phyloP scores from a whole-genome alignment of 75 land plant species.

The Cunninghamia lanceolata region DNA sequence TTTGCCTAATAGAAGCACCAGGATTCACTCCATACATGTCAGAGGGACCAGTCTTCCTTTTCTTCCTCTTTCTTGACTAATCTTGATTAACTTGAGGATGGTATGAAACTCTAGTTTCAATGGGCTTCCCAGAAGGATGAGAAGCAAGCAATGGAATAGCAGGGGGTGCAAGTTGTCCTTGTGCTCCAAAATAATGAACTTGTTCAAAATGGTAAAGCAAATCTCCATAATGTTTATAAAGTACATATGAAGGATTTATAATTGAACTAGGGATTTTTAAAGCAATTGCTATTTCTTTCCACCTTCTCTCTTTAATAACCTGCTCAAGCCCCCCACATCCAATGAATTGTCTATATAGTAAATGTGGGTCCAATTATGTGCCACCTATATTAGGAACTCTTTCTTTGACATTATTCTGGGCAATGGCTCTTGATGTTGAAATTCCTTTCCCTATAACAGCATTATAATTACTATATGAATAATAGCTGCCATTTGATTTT shows the following conservation, averaged over 20 bases:
- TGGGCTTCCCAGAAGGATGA: constrained; percentile 1
- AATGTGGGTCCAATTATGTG: too few relatives aligned
- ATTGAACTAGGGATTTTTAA: constrained; percentile 25
- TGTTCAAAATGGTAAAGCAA: constrained; percentile 36
- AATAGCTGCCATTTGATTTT: too few relatives aligned
- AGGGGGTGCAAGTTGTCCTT: constrained; percentile 10
- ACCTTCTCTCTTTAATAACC: constrained; percentile 23
- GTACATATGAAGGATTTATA: too few relatives aligned
- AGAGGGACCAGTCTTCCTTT: not conserved
- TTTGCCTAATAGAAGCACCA: constrained; percentile 17
- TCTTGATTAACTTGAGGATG: not conserved
- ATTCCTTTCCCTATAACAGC: too few relatives aligned
- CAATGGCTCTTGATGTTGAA: too few relatives aligned
- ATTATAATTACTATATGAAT: too few relatives aligned
- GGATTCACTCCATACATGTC: constrained; percentile 13
- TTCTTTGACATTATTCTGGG: too few relatives aligned
- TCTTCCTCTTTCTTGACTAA: not conserved
- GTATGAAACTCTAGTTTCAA: not conserved
- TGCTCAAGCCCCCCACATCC: too few relatives aligned
- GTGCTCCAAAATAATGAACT: too few relatives aligned
- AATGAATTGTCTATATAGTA: too few relatives aligned
- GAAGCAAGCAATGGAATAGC: constrained; percentile 11
- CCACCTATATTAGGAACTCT: too few relatives aligned
- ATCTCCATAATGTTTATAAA: constrained; percentile 25
- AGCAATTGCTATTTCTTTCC: constrained; percentile 28